These are phyloP conservation scores for Venturia asperata DNA, from an alignment of 2,329 filamentous ascomycete genomes.

Conservation along the genomic window DNA sequence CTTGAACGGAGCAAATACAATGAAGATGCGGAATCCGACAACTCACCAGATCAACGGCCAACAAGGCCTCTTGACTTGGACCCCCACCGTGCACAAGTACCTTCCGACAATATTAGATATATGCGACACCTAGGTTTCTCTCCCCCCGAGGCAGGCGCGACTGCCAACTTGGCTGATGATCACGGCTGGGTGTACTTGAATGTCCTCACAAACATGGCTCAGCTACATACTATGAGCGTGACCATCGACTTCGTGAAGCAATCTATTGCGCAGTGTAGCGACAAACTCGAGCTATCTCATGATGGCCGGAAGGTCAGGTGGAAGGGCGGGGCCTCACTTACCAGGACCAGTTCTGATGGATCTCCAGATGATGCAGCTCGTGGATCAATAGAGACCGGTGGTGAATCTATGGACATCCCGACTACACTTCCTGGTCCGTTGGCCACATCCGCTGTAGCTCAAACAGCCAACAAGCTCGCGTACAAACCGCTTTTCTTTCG, in stretches of 20 bases:
- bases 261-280: constrained; percentile 62
- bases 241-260: constrained; percentile 69
- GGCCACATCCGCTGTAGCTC: not conserved
- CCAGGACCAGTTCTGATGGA: constrained; percentile 59
- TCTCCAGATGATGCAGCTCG: constrained; percentile 24
- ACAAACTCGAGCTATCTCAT: constrained; percentile 67
- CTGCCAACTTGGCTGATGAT: constrained; percentile 51
- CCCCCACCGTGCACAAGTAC: constrained; percentile 66
- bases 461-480: constrained; percentile 28
- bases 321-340: constrained; percentile 62
- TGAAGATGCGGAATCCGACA: constrained; percentile 5
- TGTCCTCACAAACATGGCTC: constrained; percentile 70
- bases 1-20: not conserved
- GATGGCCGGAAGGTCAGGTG: constrained; percentile 76
- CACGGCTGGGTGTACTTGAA: constrained; percentile 82
- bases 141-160: constrained; percentile 48
- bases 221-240: constrained; percentile 78
- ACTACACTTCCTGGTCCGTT: not conserved
- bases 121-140: constrained; percentile 66
- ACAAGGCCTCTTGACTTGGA: constrained; percentile 72
- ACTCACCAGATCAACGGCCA: constrained; percentile 57
- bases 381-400: not conserved
- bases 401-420: not conserved
- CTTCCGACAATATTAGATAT: constrained; percentile 71
- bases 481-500: constrained; percentile 45